Conservation (phyloP, 2,329 filamentous ascomycete species). For the Cadophora luteo-olivacea region DNA sequence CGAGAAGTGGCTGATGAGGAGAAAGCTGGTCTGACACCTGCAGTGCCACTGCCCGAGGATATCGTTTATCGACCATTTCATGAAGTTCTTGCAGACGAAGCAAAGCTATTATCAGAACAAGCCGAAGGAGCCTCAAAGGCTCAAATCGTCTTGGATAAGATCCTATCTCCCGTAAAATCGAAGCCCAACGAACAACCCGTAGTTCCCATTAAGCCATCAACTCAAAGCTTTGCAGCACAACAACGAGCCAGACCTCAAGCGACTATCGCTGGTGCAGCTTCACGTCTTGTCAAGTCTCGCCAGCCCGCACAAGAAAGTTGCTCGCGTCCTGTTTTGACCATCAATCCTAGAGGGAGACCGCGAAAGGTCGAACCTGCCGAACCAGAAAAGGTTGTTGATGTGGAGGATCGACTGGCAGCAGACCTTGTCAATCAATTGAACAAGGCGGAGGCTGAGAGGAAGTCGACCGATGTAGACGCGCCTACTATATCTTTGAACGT, state of each 20-base stretch:
- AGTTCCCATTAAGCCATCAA: conserved; percentile 50
- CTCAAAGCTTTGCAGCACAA: conserved; percentile 71
- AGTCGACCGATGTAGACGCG: conserved; percentile 35
- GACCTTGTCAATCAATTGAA: conserved; percentile 41
- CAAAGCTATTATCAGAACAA: conserved; percentile 22
- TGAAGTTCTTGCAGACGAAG: conserved; percentile 62
- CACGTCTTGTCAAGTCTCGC: conserved; percentile 32
- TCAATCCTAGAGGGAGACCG: conserved; percentile 23
- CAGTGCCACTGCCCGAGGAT: conserved; percentile 65
- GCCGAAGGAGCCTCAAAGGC: conserved; percentile 26
- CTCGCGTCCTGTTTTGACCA: conserved; percentile 30
- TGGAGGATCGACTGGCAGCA: conserved; percentile 42
- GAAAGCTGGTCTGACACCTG: conserved; percentile 67
- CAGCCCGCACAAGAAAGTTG: conserved; percentile 29
- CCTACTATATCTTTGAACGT: conserved; percentile 50
- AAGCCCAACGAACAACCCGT: conserved; percentile 24
- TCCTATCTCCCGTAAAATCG: conserved; percentile 24
- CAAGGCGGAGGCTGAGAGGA: conserved; percentile 33
- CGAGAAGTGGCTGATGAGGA: conserved; percentile 73
- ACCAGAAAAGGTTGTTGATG: conserved; percentile 36
- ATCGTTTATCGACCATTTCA: conserved; percentile 71
- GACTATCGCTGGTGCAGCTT: conserved; percentile 24
- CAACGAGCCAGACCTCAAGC: conserved; percentile 64
- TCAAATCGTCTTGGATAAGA: conserved; percentile 29
- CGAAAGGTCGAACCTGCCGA: conserved; percentile 25